Percentiles rank a stretch among this genome's conserved stretches.
Conservation (phyloP, 495 filamentous ascomycete genomes). For the Aspergillus taichungensis region DNA sequence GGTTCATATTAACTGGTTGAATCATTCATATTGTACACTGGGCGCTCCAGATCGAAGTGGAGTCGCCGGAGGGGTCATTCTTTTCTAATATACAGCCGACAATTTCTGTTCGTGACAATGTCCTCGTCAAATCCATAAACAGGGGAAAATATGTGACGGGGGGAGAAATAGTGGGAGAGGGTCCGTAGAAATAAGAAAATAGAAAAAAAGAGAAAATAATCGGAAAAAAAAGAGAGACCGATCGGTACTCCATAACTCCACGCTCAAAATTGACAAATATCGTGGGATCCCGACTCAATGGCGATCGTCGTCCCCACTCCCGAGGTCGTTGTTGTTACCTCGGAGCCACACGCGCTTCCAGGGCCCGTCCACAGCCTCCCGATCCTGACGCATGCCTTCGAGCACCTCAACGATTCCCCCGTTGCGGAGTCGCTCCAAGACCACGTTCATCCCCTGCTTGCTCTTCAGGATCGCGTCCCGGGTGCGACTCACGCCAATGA, state of each 20-base stretch:
- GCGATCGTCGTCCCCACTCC: slow-evolving; percentile 19
- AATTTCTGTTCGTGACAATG: slow-evolving; percentile 5
- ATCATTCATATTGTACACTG: too few relatives aligned
- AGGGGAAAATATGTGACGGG: neutral
- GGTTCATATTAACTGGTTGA: too few relatives aligned
- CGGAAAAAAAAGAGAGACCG: slow-evolving; percentile 6
- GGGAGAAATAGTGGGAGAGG: slow-evolving; percentile 5
- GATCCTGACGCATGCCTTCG: slow-evolving; percentile 72
- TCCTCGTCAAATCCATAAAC: slow-evolving; percentile 10
- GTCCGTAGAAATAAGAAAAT: slow-evolving; percentile 5
- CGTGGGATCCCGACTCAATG: neutral
- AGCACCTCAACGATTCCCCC: slow-evolving; percentile 79
- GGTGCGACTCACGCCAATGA: slow-evolving; percentile 76
- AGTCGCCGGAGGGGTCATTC: neutral
- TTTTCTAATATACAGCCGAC: slow-evolving; percentile 20
- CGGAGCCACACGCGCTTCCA: slow-evolving; percentile 42
- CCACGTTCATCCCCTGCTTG: slow-evolving; percentile 91
- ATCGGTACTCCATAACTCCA: slow-evolving; percentile 27
- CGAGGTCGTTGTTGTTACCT: slow-evolving; percentile 22
- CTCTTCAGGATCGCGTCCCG: slow-evolving; percentile 76
- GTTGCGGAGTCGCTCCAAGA: slow-evolving; percentile 73
- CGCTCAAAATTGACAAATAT: slow-evolving; percentile 21
- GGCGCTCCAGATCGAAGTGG: too few relatives aligned
- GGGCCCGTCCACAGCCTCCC: slow-evolving; percentile 41
- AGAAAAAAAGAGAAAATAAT: slow-evolving; percentile 21